Evolutionary conservation across 2,329 filamentous ascomycete species (phyloP).

Genomic region (Cladophialophora yegresii): DNA sequence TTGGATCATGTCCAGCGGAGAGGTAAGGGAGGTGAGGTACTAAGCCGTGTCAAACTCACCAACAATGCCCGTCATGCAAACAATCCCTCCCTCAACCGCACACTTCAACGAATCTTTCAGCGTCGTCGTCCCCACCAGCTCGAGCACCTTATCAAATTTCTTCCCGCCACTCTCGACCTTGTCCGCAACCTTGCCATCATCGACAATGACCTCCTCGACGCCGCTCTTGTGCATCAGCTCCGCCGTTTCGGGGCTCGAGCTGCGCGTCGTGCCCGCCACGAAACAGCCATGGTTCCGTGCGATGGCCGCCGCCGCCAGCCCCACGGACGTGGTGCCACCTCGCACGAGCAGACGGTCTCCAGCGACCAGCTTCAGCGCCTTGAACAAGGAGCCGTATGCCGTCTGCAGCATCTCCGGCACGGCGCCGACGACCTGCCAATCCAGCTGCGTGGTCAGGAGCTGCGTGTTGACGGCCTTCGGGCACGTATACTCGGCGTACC

Average conservation of each 20-base stretch:
- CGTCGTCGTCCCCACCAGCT: conserved; percentile 50
- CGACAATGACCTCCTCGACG: conserved; percentile 49
- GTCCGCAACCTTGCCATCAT: conserved; percentile 46
- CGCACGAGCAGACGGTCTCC: conserved; percentile 52
- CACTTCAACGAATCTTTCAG: conserved; percentile 50
- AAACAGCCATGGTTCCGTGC: conserved; percentile 47
- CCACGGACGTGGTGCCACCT: conserved; percentile 53
- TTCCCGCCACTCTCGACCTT: conserved; percentile 39
- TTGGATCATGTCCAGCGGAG: too few relatives aligned
- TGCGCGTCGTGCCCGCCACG: conserved; percentile 48
- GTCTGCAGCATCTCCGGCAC: conserved; percentile 57
- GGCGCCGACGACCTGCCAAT: conserved; percentile 51
- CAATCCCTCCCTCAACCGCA: conserved; percentile 44
- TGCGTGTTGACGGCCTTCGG: conserved; percentile 49
- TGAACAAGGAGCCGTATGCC: conserved; percentile 50
- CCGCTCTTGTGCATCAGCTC: conserved; percentile 46
- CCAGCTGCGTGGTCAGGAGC: conserved; percentile 39
- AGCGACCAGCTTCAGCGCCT: conserved; percentile 43
- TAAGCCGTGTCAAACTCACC: conserved; percentile 35
- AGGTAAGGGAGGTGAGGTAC: neutral
- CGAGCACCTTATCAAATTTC: conserved; percentile 49
- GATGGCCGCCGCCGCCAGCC: conserved; percentile 51
- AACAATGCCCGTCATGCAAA: conserved; percentile 53
- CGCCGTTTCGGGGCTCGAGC: conserved; percentile 39
- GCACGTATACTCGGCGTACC: conserved; percentile 54